Conservation (phyloP, 2,329 filamentous ascomycete genomes). For the Didymella sp. region DNA sequence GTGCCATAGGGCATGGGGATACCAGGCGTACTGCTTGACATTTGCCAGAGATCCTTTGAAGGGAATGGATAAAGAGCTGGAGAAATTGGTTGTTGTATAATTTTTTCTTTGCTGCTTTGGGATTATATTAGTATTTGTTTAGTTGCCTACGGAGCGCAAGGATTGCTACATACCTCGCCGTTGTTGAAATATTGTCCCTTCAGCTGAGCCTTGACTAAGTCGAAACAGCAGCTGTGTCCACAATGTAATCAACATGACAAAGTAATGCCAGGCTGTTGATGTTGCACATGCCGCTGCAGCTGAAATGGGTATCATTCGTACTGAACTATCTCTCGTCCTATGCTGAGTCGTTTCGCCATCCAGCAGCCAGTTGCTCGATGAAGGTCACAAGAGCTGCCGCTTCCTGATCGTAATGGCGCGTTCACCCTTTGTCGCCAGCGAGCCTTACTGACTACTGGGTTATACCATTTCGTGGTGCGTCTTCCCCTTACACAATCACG, state of each 20-base stretch:
- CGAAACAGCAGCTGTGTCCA: background rate
- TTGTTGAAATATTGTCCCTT: background rate
- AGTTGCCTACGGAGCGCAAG: background rate
- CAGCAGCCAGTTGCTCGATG: background rate
- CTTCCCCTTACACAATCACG: background rate
- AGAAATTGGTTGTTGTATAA: background rate
- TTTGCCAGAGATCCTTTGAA: background rate
- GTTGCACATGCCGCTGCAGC: background rate
- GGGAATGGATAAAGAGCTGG: background rate
- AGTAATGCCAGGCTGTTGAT: background rate
- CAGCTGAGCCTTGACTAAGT: background rate
- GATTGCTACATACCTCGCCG: background rate
- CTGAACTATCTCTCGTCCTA: background rate
- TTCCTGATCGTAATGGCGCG: background rate
- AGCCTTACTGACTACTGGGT: background rate
- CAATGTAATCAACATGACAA: background rate
- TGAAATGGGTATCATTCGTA: slow-evolving; percentile 13
- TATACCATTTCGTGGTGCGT: background rate
- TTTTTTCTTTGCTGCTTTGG: background rate
- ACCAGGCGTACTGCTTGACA: background rate
- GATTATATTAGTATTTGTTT: background rate
- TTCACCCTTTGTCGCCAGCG: background rate
- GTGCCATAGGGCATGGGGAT: background rate
- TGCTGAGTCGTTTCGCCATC: background rate
- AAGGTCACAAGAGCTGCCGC: background rate